phyloP scores from a whole-genome alignment of 257 asterid species.

The Solanum phureja region DNA sequence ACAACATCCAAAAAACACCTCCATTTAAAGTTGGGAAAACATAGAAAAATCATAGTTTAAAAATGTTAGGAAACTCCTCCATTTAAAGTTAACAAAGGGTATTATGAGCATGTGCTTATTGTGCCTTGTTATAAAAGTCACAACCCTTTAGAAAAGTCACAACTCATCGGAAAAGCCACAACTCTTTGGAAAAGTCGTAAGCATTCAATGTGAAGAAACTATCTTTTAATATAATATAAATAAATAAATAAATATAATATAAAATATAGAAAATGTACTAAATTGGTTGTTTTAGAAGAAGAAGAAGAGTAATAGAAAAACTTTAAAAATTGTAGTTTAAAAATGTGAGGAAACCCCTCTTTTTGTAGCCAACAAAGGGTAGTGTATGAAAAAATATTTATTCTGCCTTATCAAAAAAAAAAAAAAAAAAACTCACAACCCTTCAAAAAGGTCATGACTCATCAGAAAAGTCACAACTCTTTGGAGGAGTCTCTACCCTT shows the following conservation, averaged over 20 bases:
- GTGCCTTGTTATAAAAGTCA: not conserved
- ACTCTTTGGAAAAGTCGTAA: not conserved
- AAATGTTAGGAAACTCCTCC: not conserved
- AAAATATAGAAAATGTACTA: not conserved
- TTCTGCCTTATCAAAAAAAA: no score
- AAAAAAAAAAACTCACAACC: not conserved
- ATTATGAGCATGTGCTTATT: not conserved
- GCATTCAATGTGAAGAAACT: not conserved
- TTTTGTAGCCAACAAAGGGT: no score
- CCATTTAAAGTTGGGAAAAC: not conserved
- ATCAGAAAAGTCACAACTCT: not conserved
- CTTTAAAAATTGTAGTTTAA: not conserved
- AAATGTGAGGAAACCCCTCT: not conserved
- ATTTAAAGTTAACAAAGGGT: not conserved
- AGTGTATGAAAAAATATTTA: no score
- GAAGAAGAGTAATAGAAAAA: not conserved
- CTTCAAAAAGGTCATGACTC: not conserved
- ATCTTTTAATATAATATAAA: not conserved
- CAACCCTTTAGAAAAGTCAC: no score
- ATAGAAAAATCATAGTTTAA: no score
- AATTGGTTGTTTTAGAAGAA: not conserved
- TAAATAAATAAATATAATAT: no score
- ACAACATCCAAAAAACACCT: not conserved
- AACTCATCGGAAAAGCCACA: not conserved
- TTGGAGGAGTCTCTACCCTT: not conserved